These are phyloP conservation scores for Globisporangium radiosum DNA, from an alignment of 352 stramenopile genomes.

Conservation along the genomic window DNA sequence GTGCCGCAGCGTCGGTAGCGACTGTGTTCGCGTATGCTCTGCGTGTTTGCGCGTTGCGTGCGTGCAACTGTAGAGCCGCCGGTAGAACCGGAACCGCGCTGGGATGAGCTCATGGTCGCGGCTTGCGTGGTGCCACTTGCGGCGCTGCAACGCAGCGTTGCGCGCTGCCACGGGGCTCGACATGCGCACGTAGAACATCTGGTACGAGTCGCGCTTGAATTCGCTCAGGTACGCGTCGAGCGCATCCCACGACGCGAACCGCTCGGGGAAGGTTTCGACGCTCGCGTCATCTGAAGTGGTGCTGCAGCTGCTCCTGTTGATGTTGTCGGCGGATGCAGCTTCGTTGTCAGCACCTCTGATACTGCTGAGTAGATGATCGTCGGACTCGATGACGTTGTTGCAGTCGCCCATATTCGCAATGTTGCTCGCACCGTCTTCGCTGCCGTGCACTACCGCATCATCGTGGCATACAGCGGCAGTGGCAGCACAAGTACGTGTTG, in stretches of 20 bases:
- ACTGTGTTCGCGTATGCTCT: neutral
- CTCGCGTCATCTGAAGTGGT: too few species aligned
- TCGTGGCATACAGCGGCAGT: too few species aligned
- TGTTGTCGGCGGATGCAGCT: too few species aligned
- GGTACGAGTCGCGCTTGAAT: neutral
- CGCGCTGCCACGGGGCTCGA: neutral
- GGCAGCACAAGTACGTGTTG: too few species aligned
- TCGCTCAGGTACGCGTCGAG: slow-evolving; percentile 1
- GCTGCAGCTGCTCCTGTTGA: too few species aligned
- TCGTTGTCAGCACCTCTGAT: too few species aligned
- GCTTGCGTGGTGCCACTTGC: neutral
- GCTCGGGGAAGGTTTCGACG: neutral
- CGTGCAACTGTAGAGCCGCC: slow-evolving; percentile 3
- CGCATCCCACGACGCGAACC: slow-evolving; percentile 1
- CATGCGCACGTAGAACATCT: slow-evolving; percentile 1
- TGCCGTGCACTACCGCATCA: too few species aligned
- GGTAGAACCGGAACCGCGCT: slow-evolving; percentile 1
- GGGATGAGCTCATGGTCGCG: slow-evolving; percentile 4
- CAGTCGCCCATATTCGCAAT: too few species aligned
- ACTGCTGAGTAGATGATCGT: too few species aligned
- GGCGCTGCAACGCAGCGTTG: neutral
- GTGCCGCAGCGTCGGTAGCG: neutral
- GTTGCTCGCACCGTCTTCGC: too few species aligned
- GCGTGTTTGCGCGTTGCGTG: neutral
- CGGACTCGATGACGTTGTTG: too few species aligned